Base-by-base conservation (phyloP, 352 stramenopile genomes). In the Thalassiosira livingstoniorum region DNA sequence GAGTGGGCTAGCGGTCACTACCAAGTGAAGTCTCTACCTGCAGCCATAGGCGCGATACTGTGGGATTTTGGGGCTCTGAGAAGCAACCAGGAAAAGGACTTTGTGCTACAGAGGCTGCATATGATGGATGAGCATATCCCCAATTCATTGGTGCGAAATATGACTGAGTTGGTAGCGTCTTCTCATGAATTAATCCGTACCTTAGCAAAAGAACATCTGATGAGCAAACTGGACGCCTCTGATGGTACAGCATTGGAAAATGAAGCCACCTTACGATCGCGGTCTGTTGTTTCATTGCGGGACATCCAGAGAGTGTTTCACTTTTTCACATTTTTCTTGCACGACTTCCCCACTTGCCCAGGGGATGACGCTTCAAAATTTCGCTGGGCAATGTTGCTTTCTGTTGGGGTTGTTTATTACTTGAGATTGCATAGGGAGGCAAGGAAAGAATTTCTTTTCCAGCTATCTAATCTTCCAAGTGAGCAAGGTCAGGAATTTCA, bases 221-320 rank as follows among this genome's bases (percentile, higher is more conserved):
- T 31, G 31, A 31, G 74, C 60, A 43, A 74, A 18, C n/a, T 62
- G 55, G 0, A 80, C n/a, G 47, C 32, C 31, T 1, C 62, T 18
- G 53, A 66, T 25, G 42, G n/a, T n/a, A n/a, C n/a, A n/a, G n/a
- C n/a, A n/a, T n/a, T 15, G 27, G 43, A 75, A 69, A 68, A 87
- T 60, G 82, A 90, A 53, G 37, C 85, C 5, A 37, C 11, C 21
- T 42, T 71, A 11, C 29, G 85, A 10, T 39, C 85, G 27, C 65
- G 83, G 39, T 89, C 88, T 15, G 76, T 85, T 47, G 88, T 92
- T 23, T 93, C 87, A 25, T 63, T 92, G 0, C 53, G 88, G 7
- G 88, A 92, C 62, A 88, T 92, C 42, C 66, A 89, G 25, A 18
- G 88, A 63, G 82, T 89, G 0, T 92, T 92, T 57, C 89, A 88